Percentiles rank a stretch among this genome's conserved stretches.
Evolutionary conservation across 352 stramenopile species (phyloP).

Genomic region (Phytopythium oedochilum): DNA sequence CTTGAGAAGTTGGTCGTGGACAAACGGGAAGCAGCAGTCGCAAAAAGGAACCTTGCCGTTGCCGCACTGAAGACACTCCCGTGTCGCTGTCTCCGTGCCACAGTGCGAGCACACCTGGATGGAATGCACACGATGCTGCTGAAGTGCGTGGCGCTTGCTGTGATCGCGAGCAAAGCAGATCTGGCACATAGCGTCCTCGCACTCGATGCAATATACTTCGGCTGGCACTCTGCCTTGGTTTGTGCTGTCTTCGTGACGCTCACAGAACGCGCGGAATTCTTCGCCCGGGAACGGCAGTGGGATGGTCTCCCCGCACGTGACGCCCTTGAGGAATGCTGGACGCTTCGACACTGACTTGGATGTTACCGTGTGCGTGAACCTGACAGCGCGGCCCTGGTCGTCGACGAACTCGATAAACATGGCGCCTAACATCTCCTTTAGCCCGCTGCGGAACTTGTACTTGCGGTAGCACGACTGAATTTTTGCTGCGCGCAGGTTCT

Average conservation of each 20-base stretch:
- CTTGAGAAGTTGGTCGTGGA: constrained; percentile 20
- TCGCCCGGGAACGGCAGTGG: constrained; percentile 65
- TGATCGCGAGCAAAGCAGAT: constrained; percentile 65
- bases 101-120: constrained; percentile 56
- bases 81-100: constrained; percentile 44
- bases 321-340: constrained; percentile 49
- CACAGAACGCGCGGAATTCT: constrained; percentile 61
- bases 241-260: constrained; percentile 52
- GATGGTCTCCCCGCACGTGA: constrained; percentile 40
- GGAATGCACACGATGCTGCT: constrained; percentile 23
- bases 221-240: constrained; percentile 23
- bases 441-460: constrained; percentile 38
- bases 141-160: constrained; percentile 37
- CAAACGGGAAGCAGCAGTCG: constrained; percentile 55
- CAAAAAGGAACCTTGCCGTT: constrained; percentile 65
- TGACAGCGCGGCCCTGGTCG: constrained; percentile 29
- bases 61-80: constrained; percentile 59
- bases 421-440: constrained; percentile 34
- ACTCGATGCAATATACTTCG: constrained; percentile 61
- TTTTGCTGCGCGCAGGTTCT: constrained; percentile 17
- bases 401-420: constrained; percentile 69
- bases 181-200: constrained; percentile 62
- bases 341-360: constrained; percentile 26
- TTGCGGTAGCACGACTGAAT: constrained; percentile 45
- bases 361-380: constrained; percentile 38